A percentile compares a stretch with the other conserved stretches of the same genome.
phyloP scores from a whole-genome alignment of 2,329 filamentous ascomycete genomes.

The Acephala macrosclerotiorum region DNA sequence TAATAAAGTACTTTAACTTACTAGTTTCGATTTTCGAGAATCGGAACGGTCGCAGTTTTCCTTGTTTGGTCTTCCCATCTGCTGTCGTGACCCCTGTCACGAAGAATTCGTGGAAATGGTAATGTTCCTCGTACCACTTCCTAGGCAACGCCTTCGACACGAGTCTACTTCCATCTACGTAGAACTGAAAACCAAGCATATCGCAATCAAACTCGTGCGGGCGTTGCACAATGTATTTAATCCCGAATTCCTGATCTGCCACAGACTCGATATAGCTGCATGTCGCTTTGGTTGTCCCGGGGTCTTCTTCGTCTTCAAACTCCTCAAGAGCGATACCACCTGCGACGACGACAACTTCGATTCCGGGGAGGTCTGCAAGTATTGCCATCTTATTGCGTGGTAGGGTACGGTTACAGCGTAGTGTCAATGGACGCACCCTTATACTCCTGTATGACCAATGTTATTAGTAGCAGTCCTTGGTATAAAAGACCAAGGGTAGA shows the following conservation, averaged over 20 bases:
- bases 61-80: not conserved
- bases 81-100: not conserved
- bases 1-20: not conserved
- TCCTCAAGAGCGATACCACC: slow-evolving; percentile 4
- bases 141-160: not conserved
- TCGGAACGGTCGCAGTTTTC: not conserved
- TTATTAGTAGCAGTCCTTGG: no score
- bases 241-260: slow-evolving; percentile 13
- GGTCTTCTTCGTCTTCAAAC: slow-evolving; percentile 4
- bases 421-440: no score
- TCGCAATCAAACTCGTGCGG: slow-evolving; percentile 2
- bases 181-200: not conserved
- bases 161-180: not conserved
- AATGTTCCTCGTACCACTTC: not conserved
- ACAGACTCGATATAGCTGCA: slow-evolving; percentile 14
- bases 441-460: no score
- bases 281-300: not conserved
- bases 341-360: slow-evolving; percentile 11
- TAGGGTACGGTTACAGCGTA: no score
- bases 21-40: slow-evolving; percentile 21
- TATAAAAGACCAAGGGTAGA: no score
- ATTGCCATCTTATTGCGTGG: slow-evolving; percentile 14
- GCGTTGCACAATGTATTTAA: not conserved
- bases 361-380: slow-evolving; percentile 7
- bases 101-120: not conserved